These are phyloP conservation scores for Neonectria coccinea DNA, from an alignment of 2,329 filamentous ascomycete genomes.

Conservation along the genomic window DNA sequence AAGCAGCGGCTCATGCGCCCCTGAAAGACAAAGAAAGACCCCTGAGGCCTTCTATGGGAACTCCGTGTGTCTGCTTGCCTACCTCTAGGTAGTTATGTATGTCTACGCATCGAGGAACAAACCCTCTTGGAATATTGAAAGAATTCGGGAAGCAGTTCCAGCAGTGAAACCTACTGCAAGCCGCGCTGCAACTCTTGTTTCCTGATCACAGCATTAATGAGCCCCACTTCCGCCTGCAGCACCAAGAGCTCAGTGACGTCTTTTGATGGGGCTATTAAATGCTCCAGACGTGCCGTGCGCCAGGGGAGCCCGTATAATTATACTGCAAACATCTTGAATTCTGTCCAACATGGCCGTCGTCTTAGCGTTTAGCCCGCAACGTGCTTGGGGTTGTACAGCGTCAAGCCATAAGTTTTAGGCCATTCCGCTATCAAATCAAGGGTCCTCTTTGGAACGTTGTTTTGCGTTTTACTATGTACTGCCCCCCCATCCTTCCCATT, in stretches of 20 bases:
- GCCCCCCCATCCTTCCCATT: neutral
- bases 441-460: neutral
- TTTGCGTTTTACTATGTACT: neutral
- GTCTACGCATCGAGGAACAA: neutral
- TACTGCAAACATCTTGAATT: neutral
- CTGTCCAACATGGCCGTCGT: neutral
- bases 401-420: neutral
- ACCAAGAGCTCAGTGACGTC: slow-evolving; percentile 22
- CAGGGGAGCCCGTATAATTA: neutral
- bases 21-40: neutral
- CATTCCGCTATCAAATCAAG: neutral
- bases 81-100: too few species aligned
- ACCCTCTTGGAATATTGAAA: neutral
- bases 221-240: slow-evolving; percentile 7
- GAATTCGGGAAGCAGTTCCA: neutral
- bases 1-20: neutral
- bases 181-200: neutral
- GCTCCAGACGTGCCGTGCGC: neutral
- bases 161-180: neutral
- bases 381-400: neutral
- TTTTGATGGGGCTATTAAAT: slow-evolving; percentile 1
- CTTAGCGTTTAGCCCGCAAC: neutral
- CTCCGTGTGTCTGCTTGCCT: neutral
- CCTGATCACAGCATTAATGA: neutral
- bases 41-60: neutral